These are phyloP conservation scores for Colletotrichum sp. DNA, from an alignment of 2,329 filamentous ascomycete genomes.

Conservation along the genomic window DNA sequence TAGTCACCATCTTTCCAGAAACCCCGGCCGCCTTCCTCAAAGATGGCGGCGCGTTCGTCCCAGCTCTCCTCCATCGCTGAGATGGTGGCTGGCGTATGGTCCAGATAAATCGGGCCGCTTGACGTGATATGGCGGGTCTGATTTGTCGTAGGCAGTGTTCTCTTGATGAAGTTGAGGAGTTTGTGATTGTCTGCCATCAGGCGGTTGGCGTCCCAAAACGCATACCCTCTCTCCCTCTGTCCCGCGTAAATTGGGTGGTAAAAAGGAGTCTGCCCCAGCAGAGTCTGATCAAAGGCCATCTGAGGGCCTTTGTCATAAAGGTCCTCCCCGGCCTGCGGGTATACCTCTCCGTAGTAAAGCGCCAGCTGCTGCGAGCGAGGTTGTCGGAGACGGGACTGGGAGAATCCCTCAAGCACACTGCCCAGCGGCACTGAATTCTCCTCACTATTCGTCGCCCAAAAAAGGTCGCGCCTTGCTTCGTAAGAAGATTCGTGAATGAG, in stretches of 20 bases:
- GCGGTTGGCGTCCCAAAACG: not conserved
- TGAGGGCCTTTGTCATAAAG: not conserved
- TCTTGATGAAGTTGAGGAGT: not conserved
- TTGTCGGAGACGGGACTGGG: not conserved
- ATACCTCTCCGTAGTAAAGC: fast-evolving
- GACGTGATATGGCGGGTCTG: not conserved
- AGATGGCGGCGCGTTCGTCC: not conserved
- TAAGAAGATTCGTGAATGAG: not conserved
- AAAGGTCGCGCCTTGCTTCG: not conserved
- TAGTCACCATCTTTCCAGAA: not conserved
- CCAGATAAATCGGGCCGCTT: fast-evolving
- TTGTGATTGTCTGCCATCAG: not conserved
- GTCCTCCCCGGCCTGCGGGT: not conserved
- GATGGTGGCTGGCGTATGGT: not conserved
- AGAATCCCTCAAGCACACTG: not conserved
- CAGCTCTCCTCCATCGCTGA: not conserved
- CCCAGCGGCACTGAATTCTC: not conserved
- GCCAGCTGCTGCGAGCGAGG: not conserved
- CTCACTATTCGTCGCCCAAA: not conserved
- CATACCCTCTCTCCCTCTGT: not conserved
- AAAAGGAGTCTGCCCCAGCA: not conserved
- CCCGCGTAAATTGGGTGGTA: not conserved
- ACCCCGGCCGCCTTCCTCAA: not conserved
- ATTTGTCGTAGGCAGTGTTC: not conserved
- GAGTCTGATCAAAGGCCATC: not conserved